Base-by-base conservation (phyloP, 306 rosid species). In the Datisca glomerata region DNA sequence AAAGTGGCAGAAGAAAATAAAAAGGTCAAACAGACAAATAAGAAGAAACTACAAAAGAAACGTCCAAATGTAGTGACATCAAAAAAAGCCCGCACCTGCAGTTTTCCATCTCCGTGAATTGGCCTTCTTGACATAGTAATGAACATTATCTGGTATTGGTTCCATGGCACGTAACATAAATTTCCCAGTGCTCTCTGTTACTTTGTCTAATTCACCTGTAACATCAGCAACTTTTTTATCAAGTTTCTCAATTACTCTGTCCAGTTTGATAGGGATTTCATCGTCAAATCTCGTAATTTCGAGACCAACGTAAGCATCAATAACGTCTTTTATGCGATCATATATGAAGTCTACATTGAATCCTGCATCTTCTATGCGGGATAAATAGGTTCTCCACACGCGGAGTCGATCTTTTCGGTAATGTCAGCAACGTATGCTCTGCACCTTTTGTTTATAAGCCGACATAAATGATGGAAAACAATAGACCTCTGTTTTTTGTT, bases 151-250 rank as follows among this genome's bases (percentile, higher is more conserved):
- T n/a, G n/a, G n/a, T n/a, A n/a, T n/a, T n/a, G n/a, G n/a, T n/a
- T n/a, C n/a, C n/a, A n/a, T n/a, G n/a, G n/a, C n/a, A n/a, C n/a
- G n/a, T n/a, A n/a, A n/a, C n/a, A n/a, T n/a, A n/a, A n/a, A n/a
- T n/a, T n/a, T n/a, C n/a, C n/a, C n/a, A n/a, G n/a, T n/a, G n/a
- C n/a, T n/a, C n/a, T n/a, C n/a, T n/a, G n/a, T n/a, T n/a, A n/a
- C n/a, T n/a, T n/a, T n/a, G n/a, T n/a, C n/a, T n/a, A n/a, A n/a
- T n/a, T n/a, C n/a, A n/a, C n/a, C n/a, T n/a, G n/a, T n/a, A n/a
- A 68, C 64, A 41, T 17, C 67, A 59, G 36, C 73, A 70, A 27
- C 10, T 27, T 10, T 27, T 27, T 27, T 10, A 27, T 27, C 10
- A 27, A 10, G 8, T 10, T 27, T 10, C 6, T 6, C 32, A 6